A percentile compares a stretch with the other conserved stretches of the same genome.
Conservation (phyloP, 495 filamentous ascomycete species). For the Neurospora sp. region DNA sequence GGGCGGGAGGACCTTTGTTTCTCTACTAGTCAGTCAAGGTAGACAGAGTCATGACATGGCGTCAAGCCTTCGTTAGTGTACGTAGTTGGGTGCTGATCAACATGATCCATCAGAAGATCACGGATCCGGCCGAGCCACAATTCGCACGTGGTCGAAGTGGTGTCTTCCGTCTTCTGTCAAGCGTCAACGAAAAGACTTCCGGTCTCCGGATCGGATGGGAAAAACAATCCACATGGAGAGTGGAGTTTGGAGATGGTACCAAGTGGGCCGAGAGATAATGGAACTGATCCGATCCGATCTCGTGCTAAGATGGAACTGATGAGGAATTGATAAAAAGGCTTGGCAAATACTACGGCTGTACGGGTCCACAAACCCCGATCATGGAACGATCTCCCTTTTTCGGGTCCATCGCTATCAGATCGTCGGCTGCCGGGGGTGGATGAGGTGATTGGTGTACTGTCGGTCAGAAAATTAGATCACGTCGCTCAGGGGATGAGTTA, state of each 20-base stretch:
- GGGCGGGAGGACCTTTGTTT: background rate
- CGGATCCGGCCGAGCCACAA: background rate
- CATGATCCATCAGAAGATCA: background rate
- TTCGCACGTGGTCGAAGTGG: background rate
- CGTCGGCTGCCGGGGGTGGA: background rate
- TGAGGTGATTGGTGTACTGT: background rate
- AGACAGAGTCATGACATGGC: background rate
- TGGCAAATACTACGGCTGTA: constrained; percentile 6
- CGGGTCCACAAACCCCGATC: background rate
- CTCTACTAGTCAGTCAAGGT: background rate
- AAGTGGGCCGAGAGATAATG: background rate
- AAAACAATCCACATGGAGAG: background rate
- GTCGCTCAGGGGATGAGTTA: background rate
- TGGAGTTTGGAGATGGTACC: background rate
- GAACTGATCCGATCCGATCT: background rate
- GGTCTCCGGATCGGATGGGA: background rate
- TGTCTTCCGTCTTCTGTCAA: background rate
- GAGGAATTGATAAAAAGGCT: constrained; percentile 22
- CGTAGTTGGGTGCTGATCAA: background rate
- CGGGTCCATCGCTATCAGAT: background rate
- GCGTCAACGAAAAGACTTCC: background rate
- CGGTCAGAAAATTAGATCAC: background rate
- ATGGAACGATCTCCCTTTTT: background rate
- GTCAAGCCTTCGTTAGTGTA: background rate
- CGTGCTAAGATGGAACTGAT: background rate